Evolutionary conservation across 2,329 filamentous ascomycete genomes (phyloP).

Genomic region (Grosmannia clavigera): DNA sequence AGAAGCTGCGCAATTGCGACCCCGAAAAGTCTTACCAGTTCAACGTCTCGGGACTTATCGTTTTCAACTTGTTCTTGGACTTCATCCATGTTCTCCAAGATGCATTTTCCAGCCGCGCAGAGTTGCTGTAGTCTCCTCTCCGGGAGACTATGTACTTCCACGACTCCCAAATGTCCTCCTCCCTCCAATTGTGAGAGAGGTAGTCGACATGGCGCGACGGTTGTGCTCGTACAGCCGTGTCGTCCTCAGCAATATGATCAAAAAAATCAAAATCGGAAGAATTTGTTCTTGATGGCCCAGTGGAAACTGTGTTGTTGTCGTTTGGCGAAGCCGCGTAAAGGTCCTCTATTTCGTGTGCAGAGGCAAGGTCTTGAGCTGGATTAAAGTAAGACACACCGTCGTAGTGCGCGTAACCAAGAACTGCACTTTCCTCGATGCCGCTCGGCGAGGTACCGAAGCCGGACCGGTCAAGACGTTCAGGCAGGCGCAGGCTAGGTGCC

Average conservation of each 20-base stretch:
- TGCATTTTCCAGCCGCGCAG: constrained; percentile 79
- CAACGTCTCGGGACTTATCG: constrained; percentile 78
- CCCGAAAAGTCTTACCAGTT: constrained; percentile 61
- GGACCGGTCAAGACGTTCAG: constrained; percentile 38
- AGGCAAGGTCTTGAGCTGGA: constrained; percentile 34
- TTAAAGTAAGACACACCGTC: constrained; percentile 32
- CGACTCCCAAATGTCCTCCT: constrained; percentile 95
- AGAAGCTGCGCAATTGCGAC: neutral
- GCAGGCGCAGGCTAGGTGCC: constrained; percentile 49
- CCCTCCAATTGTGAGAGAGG: constrained; percentile 81
- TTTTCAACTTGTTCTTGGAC: constrained; percentile 73
- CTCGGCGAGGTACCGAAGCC: constrained; percentile 27
- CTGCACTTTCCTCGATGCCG: constrained; percentile 9
- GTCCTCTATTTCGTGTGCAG: constrained; percentile 33
- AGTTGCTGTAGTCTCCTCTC: constrained; percentile 66
- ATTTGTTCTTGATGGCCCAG: constrained; percentile 41
- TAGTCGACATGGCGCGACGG: constrained; percentile 91
- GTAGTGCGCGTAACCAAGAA: constrained; percentile 23
- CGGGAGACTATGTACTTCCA: constrained; percentile 88
- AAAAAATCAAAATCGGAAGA: constrained; percentile 39
- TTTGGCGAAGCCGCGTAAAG: constrained; percentile 40
- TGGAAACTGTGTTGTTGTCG: constrained; percentile 40
- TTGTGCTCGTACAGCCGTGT: constrained; percentile 59
- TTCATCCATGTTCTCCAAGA: constrained; percentile 98
- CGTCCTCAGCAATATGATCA: constrained; percentile 57